Percentiles rank a stretch among this genome's conserved stretches.
These are phyloP conservation scores for Lactarius hatsudake DNA, from an alignment of 768 basidiomycete genomes.

Conservation along the genomic window DNA sequence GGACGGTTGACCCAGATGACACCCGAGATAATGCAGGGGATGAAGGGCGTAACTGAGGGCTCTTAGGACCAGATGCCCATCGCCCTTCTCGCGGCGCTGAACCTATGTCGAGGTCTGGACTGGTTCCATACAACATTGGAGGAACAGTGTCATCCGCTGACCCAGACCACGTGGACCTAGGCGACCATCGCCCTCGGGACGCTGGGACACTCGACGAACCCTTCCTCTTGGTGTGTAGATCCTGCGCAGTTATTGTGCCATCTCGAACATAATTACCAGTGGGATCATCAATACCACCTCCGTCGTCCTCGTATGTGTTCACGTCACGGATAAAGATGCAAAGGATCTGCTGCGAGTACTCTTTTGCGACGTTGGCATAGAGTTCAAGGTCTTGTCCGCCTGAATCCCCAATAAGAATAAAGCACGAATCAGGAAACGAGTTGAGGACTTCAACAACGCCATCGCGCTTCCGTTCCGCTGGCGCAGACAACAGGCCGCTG, in stretches of 20 bases:
- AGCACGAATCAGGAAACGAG: constrained; percentile 67
- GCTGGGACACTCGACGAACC: not conserved
- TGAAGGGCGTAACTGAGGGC: too few species aligned
- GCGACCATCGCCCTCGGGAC: constrained; percentile 11
- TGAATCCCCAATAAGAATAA: constrained; percentile 87
- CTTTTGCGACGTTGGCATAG: constrained; percentile 71
- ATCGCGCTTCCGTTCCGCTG: constrained; percentile 77
- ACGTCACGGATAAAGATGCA: constrained; percentile 86
- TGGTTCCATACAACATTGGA: too few species aligned
- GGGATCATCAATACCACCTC: constrained; percentile 54
- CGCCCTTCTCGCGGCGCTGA: too few species aligned
- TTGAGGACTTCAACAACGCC: constrained; percentile 78
- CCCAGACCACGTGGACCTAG: constrained; percentile 2
- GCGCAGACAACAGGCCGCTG: constrained; percentile 76
- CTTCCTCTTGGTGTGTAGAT: constrained; percentile 3
- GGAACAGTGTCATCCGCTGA: too few species aligned
- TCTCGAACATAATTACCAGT: constrained; percentile 43
- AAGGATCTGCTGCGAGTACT: constrained; percentile 65
- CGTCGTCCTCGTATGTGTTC: constrained; percentile 36
- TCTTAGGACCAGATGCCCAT: too few species aligned
- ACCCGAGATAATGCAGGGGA: too few species aligned
- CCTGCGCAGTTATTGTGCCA: constrained; percentile 2
- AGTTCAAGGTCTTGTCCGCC: constrained; percentile 96
- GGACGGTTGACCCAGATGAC: too few species aligned
- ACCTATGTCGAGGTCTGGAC: too few species aligned